Percentiles rank a stretch among this genome's conserved stretches.
Conservation (phyloP, 305 asterid genomes). For the Striga hermonthica region DNA sequence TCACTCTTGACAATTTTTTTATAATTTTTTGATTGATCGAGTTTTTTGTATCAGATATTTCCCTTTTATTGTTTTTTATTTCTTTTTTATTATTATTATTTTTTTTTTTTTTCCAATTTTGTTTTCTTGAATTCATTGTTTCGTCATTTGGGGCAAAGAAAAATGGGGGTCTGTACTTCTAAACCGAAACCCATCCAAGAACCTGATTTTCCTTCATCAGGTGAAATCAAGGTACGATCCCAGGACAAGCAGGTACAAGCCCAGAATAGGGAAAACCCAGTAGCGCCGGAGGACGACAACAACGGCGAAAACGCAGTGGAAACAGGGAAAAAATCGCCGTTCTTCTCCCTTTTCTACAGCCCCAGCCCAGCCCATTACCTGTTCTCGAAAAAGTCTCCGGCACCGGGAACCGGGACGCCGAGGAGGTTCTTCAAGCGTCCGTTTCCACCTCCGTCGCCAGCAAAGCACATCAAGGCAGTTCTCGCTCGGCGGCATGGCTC, state of each 20-base stretch:
- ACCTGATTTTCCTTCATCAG: conserved; percentile 36
- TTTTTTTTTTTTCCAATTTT: no score
- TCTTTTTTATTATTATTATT: no score
- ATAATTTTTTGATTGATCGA: no score
- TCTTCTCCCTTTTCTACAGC: conserved; percentile 56
- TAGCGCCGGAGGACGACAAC: conserved; percentile 26
- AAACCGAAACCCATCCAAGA: conserved; percentile 60
- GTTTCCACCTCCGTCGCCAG: conserved; percentile 97
- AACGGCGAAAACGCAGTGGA: conserved; percentile 28
- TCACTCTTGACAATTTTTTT: no score
- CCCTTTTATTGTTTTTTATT: no score
- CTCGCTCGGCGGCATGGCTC: conserved; percentile 81
- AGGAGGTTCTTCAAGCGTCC: conserved; percentile 68
- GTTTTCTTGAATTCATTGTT: not conserved
- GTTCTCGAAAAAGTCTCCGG: conserved; percentile 69
- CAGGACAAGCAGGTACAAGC: not conserved
- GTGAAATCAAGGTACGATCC: conserved; percentile 24
- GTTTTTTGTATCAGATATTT: no score
- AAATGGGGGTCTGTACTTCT: conserved; percentile 82
- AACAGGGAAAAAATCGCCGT: conserved; percentile 43
- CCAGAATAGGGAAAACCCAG: conserved; percentile 24
- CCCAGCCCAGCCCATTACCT: conserved; percentile 60
- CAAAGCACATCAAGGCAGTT: conserved; percentile 85
- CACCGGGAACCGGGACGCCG: conserved; percentile 65
- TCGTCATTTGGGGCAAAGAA: not conserved